Evolutionary conservation across 345 rosid species (phyloP), one percentile per base, ranked within the genome.

Genomic region (Xanthoceras sorbifolium): DNA sequence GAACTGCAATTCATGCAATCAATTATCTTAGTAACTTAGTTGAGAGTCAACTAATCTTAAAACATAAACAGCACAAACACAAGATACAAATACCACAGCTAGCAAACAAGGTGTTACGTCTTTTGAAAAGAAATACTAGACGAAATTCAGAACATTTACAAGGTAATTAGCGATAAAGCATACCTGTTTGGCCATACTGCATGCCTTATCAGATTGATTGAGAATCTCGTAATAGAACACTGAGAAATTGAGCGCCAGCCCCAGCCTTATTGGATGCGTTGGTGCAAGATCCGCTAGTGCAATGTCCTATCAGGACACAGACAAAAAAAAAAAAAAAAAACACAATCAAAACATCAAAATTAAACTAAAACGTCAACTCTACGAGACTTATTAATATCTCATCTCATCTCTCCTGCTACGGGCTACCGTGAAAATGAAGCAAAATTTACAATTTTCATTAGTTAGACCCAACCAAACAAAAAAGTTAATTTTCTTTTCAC

Each of bases 141-240:
- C 9, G 9, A 38, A 38, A 38, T 38, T 38, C 42, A 38, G 42
- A 38, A 38, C 42, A 18, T 50, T 22, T 14, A 22, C 25, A 7
- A 57, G 28, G 28, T 22, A n/a, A 7, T 5, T 57, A 10, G 63
- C 4, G 7, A 57, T 22, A 59, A 42, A 52, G 11, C 64, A 12
- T 44, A 90, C 98, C 97, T 91, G 96, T 80, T 94, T 94, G 54
- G 98, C 98, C 98, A 94, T 89, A 89, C 87, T 87, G 85, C 98
- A 94, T 32, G 98, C 98, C 78, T 94, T 92, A 50, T 94, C 98
- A 55, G 97, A 83, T 64, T 92, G 94, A 77, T 90, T 94, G 73
- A 92, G 98, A 78, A 94, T 94, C 89, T 92, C 97, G 65, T 90
- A 94, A 83, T 92, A 92, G 62, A 94, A 94, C 73, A 94, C 98